Evolutionary conservation across 371 early-diverging fungal genomes (phyloP).

Genomic region (Mortierella sp.): DNA sequence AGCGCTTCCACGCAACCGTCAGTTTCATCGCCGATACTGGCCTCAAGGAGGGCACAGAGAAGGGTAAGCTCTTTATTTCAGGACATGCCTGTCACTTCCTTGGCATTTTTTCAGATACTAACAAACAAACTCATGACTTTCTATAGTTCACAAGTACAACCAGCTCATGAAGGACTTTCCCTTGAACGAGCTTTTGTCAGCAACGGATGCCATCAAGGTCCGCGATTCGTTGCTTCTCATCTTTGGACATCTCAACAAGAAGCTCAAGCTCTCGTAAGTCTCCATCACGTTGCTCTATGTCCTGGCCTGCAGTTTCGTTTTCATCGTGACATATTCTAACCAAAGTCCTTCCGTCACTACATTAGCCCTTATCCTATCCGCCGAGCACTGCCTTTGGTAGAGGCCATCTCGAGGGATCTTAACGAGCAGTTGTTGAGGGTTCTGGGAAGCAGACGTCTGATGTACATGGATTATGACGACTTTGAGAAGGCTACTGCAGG

Average conservation of each 20-base stretch:
- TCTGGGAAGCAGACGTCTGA: slow-evolving; percentile 89
- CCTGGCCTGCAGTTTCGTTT: not conserved
- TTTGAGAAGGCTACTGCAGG: slow-evolving; percentile 88
- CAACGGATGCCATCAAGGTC: slow-evolving; percentile 91
- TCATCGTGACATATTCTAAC: not conserved
- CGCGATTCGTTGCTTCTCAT: slow-evolving; percentile 85
- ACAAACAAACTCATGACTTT: not conserved
- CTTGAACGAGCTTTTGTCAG: slow-evolving; percentile 93
- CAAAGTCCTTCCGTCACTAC: not conserved
- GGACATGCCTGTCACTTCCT: not conserved
- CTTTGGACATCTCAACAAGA: slow-evolving; percentile 97
- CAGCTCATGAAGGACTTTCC: slow-evolving; percentile 99
- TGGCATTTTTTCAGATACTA: not conserved
- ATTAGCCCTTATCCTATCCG: slow-evolving; percentile 92
- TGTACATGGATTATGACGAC: slow-evolving; percentile 91
- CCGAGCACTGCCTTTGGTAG: slow-evolving; percentile 93
- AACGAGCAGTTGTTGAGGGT: slow-evolving; percentile 93
- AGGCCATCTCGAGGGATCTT: slow-evolving; percentile 95
- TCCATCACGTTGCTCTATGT: not conserved
- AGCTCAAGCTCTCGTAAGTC: slow-evolving; percentile 89
- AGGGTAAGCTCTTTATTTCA: slow-evolving; percentile 58
- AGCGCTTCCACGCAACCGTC: slow-evolving; percentile 98
- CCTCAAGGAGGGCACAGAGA: slow-evolving; percentile 93
- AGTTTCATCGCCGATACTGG: slow-evolving; percentile 99
- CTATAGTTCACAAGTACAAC: slow-evolving; percentile 92